These are phyloP conservation scores for Tulasnella sp. DNA, from an alignment of 768 basidiomycete species.

Conservation along the genomic window DNA sequence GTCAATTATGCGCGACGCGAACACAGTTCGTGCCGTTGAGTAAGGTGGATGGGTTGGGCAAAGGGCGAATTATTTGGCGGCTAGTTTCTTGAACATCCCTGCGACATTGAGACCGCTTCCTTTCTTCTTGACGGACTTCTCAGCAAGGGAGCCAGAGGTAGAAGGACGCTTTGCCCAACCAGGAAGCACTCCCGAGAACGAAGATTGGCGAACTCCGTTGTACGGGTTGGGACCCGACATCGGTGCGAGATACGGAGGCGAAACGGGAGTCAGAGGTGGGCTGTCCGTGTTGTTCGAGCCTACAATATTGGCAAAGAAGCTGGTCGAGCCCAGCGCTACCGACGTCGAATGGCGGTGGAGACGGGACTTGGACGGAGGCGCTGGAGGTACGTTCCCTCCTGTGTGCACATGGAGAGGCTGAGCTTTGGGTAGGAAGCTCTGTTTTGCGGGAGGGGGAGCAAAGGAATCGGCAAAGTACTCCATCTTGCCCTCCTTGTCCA, in stretches of 20 bases:
- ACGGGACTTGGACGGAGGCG: neutral
- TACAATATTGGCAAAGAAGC: conserved; percentile 1
- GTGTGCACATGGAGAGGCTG: neutral
- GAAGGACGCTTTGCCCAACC: neutral
- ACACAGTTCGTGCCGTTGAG: too few species aligned
- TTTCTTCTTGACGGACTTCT: conserved; percentile 12
- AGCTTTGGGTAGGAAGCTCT: neutral
- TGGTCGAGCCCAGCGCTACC: conserved; percentile 4
- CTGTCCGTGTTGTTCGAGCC: neutral
- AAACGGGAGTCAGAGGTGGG: neutral
- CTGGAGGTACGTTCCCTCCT: neutral
- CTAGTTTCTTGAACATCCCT: conserved; percentile 14
- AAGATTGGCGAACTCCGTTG: conserved; percentile 10
- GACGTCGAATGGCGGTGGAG: conserved; percentile 13
- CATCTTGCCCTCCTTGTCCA: conserved; percentile 5
- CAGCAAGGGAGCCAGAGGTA: neutral
- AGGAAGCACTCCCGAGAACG: neutral
- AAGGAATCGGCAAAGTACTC: conserved; percentile 15
- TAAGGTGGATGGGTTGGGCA: neutral
- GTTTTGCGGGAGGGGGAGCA: conserved; percentile 1
- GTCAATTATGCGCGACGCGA: too few species aligned
- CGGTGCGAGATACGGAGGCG: conserved; percentile 5
- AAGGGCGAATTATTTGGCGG: neutral
- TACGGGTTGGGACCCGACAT: neutral
- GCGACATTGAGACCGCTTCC: neutral